Evolutionary conservation across 2,329 filamentous ascomycete genomes (phyloP).

Genomic region (Penicillium olsonii): DNA sequence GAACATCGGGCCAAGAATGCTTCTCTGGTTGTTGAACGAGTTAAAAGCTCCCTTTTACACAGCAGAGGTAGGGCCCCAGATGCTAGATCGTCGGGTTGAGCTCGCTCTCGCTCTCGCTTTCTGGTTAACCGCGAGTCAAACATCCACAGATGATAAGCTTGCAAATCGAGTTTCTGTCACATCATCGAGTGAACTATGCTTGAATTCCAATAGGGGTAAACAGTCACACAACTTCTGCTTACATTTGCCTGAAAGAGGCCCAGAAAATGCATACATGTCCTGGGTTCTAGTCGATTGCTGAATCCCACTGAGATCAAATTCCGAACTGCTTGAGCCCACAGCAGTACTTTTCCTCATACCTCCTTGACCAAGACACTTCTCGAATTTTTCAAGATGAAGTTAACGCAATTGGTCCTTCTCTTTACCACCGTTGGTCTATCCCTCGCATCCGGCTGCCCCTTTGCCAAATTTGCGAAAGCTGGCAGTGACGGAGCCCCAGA

Average conservation of each 20-base stretch:
- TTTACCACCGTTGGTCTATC: not conserved
- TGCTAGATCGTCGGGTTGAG: not conserved
- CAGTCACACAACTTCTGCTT: not conserved
- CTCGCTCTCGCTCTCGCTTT: not conserved
- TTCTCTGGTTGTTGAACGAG: not conserved
- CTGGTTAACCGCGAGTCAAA: too few relatives aligned
- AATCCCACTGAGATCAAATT: not conserved
- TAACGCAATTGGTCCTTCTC: not conserved
- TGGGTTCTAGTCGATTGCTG: not conserved
- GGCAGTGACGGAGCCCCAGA: not conserved
- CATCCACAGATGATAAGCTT: not conserved
- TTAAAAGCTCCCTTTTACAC: not conserved
- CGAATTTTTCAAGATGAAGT: not conserved
- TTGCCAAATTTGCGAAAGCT: slow-evolving; percentile 2
- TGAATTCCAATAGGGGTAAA: not conserved
- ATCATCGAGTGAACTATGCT: not conserved
- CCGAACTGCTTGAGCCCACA: not conserved
- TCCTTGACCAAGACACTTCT: not conserved
- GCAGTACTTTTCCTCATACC: not conserved
- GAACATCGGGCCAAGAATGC: not conserved
- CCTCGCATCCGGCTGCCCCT: not conserved
- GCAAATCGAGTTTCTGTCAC: not conserved
- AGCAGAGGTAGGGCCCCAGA: not conserved
- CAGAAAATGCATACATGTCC: not conserved
- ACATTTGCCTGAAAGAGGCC: not conserved